Evolutionary conservation across 306 rosid species (phyloP).

Genomic region (Cicer arietinum): DNA sequence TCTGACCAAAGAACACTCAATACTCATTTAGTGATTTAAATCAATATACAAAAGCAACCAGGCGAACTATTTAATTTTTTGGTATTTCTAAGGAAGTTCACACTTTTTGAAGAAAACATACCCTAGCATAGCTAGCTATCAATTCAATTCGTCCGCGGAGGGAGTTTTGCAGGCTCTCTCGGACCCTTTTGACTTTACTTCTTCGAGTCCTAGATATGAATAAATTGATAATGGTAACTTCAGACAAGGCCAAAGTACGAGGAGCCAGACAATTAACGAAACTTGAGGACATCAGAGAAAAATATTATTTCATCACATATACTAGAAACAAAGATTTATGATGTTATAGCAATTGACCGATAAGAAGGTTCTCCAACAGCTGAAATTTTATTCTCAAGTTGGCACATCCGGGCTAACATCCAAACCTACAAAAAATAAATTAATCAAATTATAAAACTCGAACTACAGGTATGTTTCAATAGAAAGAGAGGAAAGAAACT

Average conservation of each 20-base stretch:
- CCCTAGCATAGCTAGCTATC: slow-evolving; percentile 91
- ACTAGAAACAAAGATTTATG: slow-evolving; percentile 28
- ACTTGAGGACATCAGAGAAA: not conserved
- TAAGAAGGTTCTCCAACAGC: slow-evolving; percentile 96
- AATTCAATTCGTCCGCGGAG: slow-evolving; percentile 80
- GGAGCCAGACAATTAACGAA: not conserved
- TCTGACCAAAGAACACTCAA: slow-evolving; percentile 52
- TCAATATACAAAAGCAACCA: slow-evolving; percentile 23
- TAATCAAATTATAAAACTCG: slow-evolving; percentile 33
- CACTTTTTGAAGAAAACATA: slow-evolving; percentile 47
- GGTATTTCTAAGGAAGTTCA: slow-evolving; percentile 14
- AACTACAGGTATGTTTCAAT: slow-evolving; percentile 16
- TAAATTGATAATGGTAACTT: slow-evolving; percentile 25
- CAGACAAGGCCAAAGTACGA: slow-evolving; percentile 29
- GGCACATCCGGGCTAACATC: slow-evolving; percentile 99
- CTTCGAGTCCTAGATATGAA: slow-evolving; percentile 64
- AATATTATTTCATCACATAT: slow-evolving; percentile 10
- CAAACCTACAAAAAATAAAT: slow-evolving; percentile 64
- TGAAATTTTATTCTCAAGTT: slow-evolving; percentile 90
- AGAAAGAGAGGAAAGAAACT: slow-evolving; percentile 34
- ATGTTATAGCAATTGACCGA: slow-evolving; percentile 60
- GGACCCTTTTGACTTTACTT: slow-evolving; percentile 80
- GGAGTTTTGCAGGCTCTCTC: slow-evolving; percentile 83
- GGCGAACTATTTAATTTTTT: not conserved
- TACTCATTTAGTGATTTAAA: slow-evolving; percentile 33